Conservation (phyloP, 345 rosid genomes). For the Linum trigynum region DNA sequence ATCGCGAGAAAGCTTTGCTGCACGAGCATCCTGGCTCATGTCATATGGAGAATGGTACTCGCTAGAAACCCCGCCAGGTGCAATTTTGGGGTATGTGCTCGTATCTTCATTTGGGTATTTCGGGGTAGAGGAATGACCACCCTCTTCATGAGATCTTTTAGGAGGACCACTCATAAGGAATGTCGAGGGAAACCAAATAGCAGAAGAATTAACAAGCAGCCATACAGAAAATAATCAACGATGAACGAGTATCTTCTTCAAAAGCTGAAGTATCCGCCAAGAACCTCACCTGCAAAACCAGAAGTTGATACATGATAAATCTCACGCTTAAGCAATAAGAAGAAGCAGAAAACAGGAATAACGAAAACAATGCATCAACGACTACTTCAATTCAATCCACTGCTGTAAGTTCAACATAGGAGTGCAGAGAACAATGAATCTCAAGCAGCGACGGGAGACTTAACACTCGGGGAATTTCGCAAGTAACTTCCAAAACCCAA, state of each 20-base stretch:
- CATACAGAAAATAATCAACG: background rate
- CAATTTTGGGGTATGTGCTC: constrained; percentile 46
- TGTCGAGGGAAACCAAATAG: background rate
- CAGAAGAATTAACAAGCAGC: no score
- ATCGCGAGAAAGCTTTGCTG: constrained; percentile 61
- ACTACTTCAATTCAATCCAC: no score
- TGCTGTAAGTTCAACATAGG: no score
- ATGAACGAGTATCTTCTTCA: background rate
- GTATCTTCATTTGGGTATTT: constrained; percentile 73
- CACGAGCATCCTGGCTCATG: constrained; percentile 44
- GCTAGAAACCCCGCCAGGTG: constrained; percentile 28
- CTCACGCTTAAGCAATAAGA: background rate
- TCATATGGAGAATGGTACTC: constrained; percentile 57
- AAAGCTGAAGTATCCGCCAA: background rate
- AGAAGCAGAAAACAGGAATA: no score
- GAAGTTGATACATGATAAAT: background rate
- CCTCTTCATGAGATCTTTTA: constrained; percentile 82
- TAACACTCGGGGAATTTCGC: background rate
- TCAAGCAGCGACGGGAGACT: background rate
- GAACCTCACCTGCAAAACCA: background rate
- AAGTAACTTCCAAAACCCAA: no score
- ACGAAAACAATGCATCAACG: background rate
- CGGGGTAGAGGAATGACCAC: constrained; percentile 53
- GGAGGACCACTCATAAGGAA: constrained; percentile 60
- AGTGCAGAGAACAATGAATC: background rate